Evolutionary conservation across 306 rosid genomes (phyloP).

Genomic region (Citrullus amarus): DNA sequence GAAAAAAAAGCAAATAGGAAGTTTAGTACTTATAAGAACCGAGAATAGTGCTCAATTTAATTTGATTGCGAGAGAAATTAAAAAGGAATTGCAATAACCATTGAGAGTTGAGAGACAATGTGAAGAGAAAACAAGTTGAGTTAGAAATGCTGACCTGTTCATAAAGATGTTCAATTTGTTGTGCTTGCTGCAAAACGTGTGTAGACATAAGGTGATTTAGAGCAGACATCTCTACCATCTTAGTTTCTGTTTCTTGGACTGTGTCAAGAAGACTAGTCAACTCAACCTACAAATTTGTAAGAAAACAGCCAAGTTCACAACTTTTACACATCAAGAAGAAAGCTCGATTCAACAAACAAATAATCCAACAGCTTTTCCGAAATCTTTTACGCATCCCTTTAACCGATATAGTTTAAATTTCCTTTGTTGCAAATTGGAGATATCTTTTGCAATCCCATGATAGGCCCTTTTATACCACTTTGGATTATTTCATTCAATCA

Average conservation of each 20-base stretch:
- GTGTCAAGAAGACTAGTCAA: constrained; percentile 65
- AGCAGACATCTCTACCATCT: constrained; percentile 99
- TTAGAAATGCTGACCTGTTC: constrained; percentile 50
- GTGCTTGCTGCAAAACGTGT: constrained; percentile 89
- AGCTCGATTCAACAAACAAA: constrained; percentile 5
- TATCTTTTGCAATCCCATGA: no score
- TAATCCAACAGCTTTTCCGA: neutral
- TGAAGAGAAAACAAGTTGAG: neutral
- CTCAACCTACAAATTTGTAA: constrained; percentile 55
- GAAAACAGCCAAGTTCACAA: neutral
- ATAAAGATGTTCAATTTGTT: constrained; percentile 80
- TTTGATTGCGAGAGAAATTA: neutral
- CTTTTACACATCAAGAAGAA: constrained; percentile 13
- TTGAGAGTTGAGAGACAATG: neutral
- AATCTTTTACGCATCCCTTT: no score
- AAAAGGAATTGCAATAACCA: neutral
- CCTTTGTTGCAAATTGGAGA: no score
- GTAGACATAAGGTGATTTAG: constrained; percentile 89
- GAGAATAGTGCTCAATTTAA: neutral
- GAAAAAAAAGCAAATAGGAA: neutral
- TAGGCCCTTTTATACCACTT: no score
- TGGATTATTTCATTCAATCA: no score
- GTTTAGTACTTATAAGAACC: neutral
- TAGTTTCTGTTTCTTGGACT: constrained; percentile 89
- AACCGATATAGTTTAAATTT: no score